Percentiles rank a stretch among this genome's conserved stretches.
Conservation (phyloP, 139 green algal genomes). For the Coelastrella sp. region DNA sequence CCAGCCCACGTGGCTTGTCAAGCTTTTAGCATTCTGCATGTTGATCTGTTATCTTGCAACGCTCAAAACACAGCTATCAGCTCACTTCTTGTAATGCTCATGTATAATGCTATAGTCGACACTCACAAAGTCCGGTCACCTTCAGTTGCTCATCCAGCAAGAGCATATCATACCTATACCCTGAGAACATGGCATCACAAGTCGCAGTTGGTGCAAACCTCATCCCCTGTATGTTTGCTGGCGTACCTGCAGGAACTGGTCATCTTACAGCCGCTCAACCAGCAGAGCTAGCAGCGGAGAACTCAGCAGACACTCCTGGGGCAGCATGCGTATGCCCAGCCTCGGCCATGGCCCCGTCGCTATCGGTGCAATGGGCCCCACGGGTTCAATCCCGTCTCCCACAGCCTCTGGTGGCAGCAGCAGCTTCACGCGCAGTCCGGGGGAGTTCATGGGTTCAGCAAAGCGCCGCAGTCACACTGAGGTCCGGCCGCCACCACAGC, state of each 20-base stretch:
- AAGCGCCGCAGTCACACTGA: not conserved
- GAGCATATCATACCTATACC: too few species aligned
- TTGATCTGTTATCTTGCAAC: too few species aligned
- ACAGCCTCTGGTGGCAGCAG: not conserved
- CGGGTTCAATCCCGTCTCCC: not conserved
- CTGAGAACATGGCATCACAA: not conserved
- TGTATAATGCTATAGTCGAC: too few species aligned
- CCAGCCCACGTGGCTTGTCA: too few species aligned
- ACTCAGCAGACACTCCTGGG: slow-evolving; percentile 38
- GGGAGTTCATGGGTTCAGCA: not conserved
- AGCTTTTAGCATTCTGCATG: too few species aligned
- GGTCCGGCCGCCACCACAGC: not conserved
- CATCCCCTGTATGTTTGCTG: not conserved
- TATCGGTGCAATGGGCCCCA: not conserved
- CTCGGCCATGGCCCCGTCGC: not conserved
- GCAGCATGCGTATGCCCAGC: slow-evolving; percentile 11
- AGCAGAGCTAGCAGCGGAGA: slow-evolving; percentile 44
- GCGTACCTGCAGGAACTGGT: slow-evolving; percentile 13
- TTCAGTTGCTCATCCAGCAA: too few species aligned
- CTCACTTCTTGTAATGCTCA: too few species aligned
- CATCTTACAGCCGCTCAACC: slow-evolving; percentile 36
- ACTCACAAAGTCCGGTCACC: too few species aligned
- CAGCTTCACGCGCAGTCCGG: not conserved
- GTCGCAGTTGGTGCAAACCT: not conserved
- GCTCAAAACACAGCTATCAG: too few species aligned